phyloP scores from a whole-genome alignment of 139 green algal genomes.

The Pseudopediastrum boryanum region DNA sequence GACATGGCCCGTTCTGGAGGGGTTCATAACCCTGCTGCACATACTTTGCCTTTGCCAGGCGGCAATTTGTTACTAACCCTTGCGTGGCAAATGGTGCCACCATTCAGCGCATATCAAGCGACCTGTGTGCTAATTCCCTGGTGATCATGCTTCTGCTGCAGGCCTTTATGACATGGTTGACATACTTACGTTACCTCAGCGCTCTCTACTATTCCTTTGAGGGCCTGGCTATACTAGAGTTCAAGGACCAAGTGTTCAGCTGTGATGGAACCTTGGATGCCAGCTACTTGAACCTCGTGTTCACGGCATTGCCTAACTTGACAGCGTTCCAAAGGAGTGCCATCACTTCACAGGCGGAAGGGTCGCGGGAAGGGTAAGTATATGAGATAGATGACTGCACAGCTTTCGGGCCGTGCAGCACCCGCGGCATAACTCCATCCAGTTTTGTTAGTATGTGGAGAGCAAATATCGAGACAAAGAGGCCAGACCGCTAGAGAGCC shows the following conservation, averaged over 20 bases:
- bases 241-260: conserved; percentile 4
- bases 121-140: not conserved
- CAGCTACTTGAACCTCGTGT: not conserved
- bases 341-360: too few relatives aligned
- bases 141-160: not conserved
- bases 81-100: not conserved
- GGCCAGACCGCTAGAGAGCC: too few relatives aligned
- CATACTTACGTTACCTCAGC: conserved; percentile 25
- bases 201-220: conserved; percentile 36
- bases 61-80: not conserved
- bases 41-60: not conserved
- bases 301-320: not conserved
- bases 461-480: too few relatives aligned
- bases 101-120: not conserved
- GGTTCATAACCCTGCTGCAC: not conserved
- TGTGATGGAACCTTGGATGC: conserved; percentile 1
- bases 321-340: not conserved
- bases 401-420: too few relatives aligned
- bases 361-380: too few relatives aligned
- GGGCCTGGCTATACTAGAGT: conserved; percentile 23
- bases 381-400: too few relatives aligned
- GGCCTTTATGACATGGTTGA: conserved; percentile 18
- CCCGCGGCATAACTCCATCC: too few relatives aligned
- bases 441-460: too few relatives aligned
- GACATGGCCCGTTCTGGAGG: too few relatives aligned